Percentiles rank a stretch among this genome's conserved stretches.
phyloP scores from a whole-genome alignment of 2,329 filamentous ascomycete genomes.

The Scedosporium aurantiacum region DNA sequence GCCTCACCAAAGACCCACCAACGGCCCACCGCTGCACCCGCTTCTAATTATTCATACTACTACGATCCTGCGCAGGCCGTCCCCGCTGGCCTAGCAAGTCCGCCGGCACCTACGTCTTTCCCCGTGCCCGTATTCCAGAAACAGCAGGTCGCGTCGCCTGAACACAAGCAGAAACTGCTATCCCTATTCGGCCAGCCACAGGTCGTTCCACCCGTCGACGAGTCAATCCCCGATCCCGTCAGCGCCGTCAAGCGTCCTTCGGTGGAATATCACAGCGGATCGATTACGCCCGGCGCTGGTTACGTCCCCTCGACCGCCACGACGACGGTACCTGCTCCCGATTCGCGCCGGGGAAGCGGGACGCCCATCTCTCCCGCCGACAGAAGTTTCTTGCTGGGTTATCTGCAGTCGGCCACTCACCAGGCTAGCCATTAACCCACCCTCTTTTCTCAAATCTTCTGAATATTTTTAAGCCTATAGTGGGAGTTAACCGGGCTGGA shows the following conservation, averaged over 20 bases:
- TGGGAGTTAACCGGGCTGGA: background rate
- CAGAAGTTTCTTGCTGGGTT: conserved; percentile 65
- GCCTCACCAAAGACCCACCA: conserved; percentile 11
- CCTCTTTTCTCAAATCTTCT: background rate
- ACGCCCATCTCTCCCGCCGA: conserved; percentile 56
- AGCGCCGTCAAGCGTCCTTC: background rate
- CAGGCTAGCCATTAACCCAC: background rate
- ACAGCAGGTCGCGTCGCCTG: conserved; percentile 23
- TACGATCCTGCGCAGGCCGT: conserved; percentile 2
- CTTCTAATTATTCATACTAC: background rate
- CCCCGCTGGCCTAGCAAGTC: conserved; percentile 14
- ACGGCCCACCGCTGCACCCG: background rate
- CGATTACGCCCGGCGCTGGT: conserved; percentile 30
- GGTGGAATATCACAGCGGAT: conserved; percentile 26
- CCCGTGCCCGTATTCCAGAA: conserved; percentile 18
- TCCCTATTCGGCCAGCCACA: conserved; percentile 46
- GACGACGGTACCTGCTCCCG: conserved; percentile 9
- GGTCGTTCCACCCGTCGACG: background rate
- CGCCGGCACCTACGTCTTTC: conserved; percentile 17
- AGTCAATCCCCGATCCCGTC: background rate
- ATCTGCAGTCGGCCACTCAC: conserved; percentile 47
- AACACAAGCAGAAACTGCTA: conserved; percentile 37
- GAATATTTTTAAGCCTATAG: background rate
- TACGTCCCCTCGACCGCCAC: conserved; percentile 15
- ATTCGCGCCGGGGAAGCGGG: conserved; percentile 35